phyloP scores from a whole-genome alignment of 805 yeast species.

The Lachancea mirantina region DNA sequence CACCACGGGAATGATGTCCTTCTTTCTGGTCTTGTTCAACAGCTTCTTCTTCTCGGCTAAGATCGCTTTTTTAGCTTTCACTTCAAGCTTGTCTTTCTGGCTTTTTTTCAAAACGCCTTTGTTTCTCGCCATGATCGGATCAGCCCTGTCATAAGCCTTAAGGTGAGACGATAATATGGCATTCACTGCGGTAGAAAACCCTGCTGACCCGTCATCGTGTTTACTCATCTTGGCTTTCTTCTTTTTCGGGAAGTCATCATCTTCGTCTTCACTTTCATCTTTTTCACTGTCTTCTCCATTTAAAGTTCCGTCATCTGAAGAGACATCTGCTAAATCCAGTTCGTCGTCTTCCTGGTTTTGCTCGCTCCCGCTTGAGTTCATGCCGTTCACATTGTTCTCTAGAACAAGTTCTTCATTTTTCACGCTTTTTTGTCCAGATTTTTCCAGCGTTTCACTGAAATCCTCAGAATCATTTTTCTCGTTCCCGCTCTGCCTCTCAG shows the following conservation, averaged over 20 bases:
- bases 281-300: slow-evolving; percentile 14
- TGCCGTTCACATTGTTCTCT: no score
- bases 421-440: no score
- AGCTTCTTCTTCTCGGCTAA: slow-evolving; percentile 62
- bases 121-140: slow-evolving; percentile 87
- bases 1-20: slow-evolving; percentile 57
- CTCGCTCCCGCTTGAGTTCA: no score
- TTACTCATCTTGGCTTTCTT: slow-evolving; percentile 50
- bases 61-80: slow-evolving; percentile 68
- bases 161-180: slow-evolving; percentile 79
- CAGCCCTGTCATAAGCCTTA: slow-evolving; percentile 82
- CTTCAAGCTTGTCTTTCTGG: slow-evolving; percentile 75
- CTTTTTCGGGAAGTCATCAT: slow-evolving; percentile 39
- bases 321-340: slow-evolving; percentile 4
- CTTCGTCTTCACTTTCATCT: slow-evolving; percentile 27
- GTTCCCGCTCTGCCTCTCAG: no score
- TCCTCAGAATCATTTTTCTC: no score
- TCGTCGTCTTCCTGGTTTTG: slow-evolving; percentile 1
- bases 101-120: slow-evolving; percentile 60
- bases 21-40: slow-evolving; percentile 60
- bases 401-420: no score
- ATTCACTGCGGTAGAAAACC: slow-evolving; percentile 74
- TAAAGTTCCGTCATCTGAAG: slow-evolving; percentile 7
- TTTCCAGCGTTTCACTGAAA: no score
- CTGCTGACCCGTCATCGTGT: slow-evolving; percentile 61